A percentile compares a stretch with the other conserved stretches of the same genome.
phyloP scores from a whole-genome alignment of 2,329 filamentous ascomycete genomes.

The Cercospora canescens region DNA sequence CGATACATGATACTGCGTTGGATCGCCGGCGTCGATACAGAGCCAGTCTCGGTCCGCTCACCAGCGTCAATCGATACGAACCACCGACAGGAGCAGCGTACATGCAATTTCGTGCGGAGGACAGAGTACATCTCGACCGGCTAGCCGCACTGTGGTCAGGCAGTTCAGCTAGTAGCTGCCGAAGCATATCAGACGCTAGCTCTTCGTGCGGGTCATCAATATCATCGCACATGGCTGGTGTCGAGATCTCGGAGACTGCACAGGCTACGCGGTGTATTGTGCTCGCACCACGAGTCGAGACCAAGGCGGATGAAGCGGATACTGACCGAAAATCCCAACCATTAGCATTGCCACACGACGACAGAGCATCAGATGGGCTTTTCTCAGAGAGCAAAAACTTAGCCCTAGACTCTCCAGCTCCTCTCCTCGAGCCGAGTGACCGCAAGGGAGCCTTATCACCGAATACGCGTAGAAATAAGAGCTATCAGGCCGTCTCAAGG shows the following conservation, averaged over 20 bases:
- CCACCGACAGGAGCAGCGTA: neutral
- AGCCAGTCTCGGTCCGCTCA: neutral
- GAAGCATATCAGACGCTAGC: slow-evolving; percentile 1
- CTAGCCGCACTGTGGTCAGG: neutral
- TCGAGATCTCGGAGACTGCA: neutral
- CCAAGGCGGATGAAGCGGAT: neutral
- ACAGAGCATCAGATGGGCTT: neutral
- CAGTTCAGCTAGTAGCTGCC: slow-evolving; percentile 1
- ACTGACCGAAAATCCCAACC: neutral
- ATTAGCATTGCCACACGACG: neutral
- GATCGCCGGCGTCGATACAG: neutral
- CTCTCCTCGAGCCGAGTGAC: neutral
- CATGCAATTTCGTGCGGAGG: neutral
- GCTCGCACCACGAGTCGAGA: neutral
- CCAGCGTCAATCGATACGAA: neutral
- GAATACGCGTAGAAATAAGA: neutral
- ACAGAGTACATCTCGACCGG: neutral
- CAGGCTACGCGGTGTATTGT: neutral
- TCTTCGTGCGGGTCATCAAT: neutral
- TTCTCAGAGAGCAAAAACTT: neutral
- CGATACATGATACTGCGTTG: neutral
- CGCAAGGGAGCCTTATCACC: neutral
- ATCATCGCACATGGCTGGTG: neutral
- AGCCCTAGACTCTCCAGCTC: neutral
- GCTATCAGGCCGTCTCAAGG: neutral